Base-by-base conservation (phyloP, 2,329 filamentous ascomycete genomes). In the Alternaria gaisen region DNA sequence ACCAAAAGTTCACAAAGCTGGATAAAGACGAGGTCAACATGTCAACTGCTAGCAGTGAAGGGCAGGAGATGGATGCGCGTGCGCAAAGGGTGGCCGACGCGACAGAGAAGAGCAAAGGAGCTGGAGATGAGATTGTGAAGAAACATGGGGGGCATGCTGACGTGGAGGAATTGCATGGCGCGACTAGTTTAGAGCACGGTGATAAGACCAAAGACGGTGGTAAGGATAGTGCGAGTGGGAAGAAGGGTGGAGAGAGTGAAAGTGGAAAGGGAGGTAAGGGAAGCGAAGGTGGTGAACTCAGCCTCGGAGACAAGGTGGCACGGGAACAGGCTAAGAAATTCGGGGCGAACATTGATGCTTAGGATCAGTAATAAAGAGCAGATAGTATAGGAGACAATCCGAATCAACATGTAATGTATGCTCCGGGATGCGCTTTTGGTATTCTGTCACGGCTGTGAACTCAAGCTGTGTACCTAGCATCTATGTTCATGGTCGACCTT, bases 281-380 rank as follows among this genome's bases (percentile, higher is more conserved):
- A 1, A 18, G 24, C 14, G 43, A 28, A n/a, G 48, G 38, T 26
- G 50, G n/a, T 24, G 36, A 47, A 5, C 26, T 24, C 14, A 32
- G 36, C 9, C 34, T 58, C 20, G 58, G 44, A 5, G 62, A 65
- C 9, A 42, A 57, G 48, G 20, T 63, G 8, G 52, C 58, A 20
- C 54, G 65, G 38, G 44, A 60, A 14, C 63, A 61, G 43, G 65
- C 65, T n/a, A 61, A 64, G 53, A 67, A 67, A 38, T 64, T 62
- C 36, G 61, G 61, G 5, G 63, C 62, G 16, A 64, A 66, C 34
- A 47, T 67, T n/a, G 58, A 56, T 10, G 36, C 42, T 16, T 52
- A 18, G 34, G 20, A 32, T 24, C 12, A 5, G 40, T 6, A 10
- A 20, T 3, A 41, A 58, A 6, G 30, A 53, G 44, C 12, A 43